Base-by-base conservation (phyloP, 257 asterid species). In the Eustoma russellianum region DNA sequence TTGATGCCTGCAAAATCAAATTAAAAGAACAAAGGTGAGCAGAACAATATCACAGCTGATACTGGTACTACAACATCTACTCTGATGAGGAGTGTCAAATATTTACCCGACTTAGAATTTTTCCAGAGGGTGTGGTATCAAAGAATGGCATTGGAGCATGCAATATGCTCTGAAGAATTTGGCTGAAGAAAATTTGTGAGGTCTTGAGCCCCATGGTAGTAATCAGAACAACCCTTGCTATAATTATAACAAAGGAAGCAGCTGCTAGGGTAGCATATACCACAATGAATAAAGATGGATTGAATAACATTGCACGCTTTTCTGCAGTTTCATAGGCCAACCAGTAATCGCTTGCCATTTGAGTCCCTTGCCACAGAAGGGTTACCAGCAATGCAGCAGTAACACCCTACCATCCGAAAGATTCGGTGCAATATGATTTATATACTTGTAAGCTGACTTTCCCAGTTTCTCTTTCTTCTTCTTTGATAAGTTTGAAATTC, bases 121-220 rank as follows among this genome's bases (percentile, higher is more conserved):
- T 80, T 73, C 99, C 99, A 3, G 99, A 92, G 44, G 99, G 99
- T 46, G 99, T 92, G 0, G 99, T 92, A 55, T 92, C 99, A 24
- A 92, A 92, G 78, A 88, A 92, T 41, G 99, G 76, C 97, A 92
- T 92, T 2, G 99, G 99, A 46, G 99, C 99, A 49, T 88, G 99
- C 50, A 88, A 64, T 50, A 92, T 85, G 74, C 94, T 65, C 13
- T 61, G 66, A 62, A 92, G 97, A 56, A 92, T 88, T 51, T 86
- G 86, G 24, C 57, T 53, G 77, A 92, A 92, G 86, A 88, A 85
- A 55, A 85, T 76, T 64, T 92, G 99, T 11, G 95, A 57, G 0
- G 99, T 88, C 78, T 80, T 92, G 46, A 92, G 80, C 46, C 95
- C 97, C 94, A 92, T 88, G 41, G 74, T 24, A 1, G 86, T 63